Conservation (phyloP, 2,329 filamentous ascomycete species). For the Leptosphaerulina australis region DNA sequence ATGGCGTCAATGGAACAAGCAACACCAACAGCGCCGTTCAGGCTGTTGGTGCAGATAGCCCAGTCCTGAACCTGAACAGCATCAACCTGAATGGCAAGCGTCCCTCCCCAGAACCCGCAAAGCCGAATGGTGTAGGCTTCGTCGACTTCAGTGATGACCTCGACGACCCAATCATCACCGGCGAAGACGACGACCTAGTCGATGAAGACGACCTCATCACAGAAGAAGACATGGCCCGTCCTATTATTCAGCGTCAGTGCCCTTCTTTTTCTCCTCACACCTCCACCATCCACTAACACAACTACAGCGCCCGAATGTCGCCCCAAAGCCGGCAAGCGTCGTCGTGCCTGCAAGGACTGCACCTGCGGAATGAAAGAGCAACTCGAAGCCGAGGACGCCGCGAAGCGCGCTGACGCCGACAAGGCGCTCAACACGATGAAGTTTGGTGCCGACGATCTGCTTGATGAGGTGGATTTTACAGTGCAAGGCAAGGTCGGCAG, state of each 20-base stretch:
- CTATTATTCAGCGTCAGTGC: slow-evolving; percentile 78
- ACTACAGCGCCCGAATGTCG: slow-evolving; percentile 78
- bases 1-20: slow-evolving; percentile 28
- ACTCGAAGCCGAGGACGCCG: slow-evolving; percentile 81
- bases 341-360: slow-evolving; percentile 96
- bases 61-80: slow-evolving; percentile 41
- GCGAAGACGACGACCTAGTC: slow-evolving; percentile 81
- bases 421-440: slow-evolving; percentile 69
- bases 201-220: slow-evolving; percentile 88
- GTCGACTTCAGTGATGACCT: slow-evolving; percentile 72
- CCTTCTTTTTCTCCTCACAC: slow-evolving; percentile 6
- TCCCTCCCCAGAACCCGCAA: slow-evolving; percentile 49
- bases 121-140: slow-evolving; percentile 46
- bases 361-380: slow-evolving; percentile 89
- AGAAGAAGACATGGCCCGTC: slow-evolving; percentile 79
- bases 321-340: slow-evolving; percentile 84
- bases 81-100: slow-evolving; percentile 51
- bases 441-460: slow-evolving; percentile 71
- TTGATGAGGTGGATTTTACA: slow-evolving; percentile 93
- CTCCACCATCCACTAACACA: slow-evolving; percentile 14
- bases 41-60: slow-evolving; percentile 42
- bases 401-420: slow-evolving; percentile 69
- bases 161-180: slow-evolving; percentile 57
- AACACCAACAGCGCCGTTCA: slow-evolving; percentile 28
- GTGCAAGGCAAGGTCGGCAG: slow-evolving; percentile 96